Evolutionary conservation across 2,329 filamentous ascomycete species (phyloP), one percentile per base, ranked within the genome.

Genomic region (Monascus ruber): DNA sequence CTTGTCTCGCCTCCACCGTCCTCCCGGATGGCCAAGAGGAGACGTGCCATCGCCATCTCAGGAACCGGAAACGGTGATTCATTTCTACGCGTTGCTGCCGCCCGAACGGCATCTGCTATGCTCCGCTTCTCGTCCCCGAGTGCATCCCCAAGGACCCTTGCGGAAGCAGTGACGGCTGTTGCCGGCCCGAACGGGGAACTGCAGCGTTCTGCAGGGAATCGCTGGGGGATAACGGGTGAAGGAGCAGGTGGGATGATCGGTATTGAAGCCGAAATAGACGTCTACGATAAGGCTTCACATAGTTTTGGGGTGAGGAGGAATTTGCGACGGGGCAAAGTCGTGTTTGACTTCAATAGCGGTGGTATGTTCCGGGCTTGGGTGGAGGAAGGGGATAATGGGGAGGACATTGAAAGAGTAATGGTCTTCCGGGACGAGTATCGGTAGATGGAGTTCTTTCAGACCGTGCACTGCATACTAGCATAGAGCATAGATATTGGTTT

Each of bases 41-140:
- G 54, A 45, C 59, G 63, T 36, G 66, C 65, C 3, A 56, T 76
- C 54, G 84, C 72, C 0, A 66, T 85, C 6, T 89, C 83, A 0
- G 83, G 85, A 1, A 89, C 86, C 0, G 88, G 87, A 0, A 94
- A 94, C 50, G 87, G 88, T 0, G 87, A 94, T 61, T 85, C 83
- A 0, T 94, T 94, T 58, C 70, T 94, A 10, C 78, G 85, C 4
- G 66, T 77, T 2, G 74, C 71, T 9, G 86, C 86, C 1, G 76
- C 74, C 0, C 76, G 83, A 27, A 88, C 83, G 0, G 77, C 81
- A 0, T 81, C 77, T 1, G 77, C 85, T 1, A 81, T 88, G 47
- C 79, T 81, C 11, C 73, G 81, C 8, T 91, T 83, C 62, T 63
- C 66, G 1, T 34, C 47, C 1, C 43, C 53, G 0, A 41, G 66